Evolutionary conservation across 1,284 basidiomycete species (phyloP), one percentile per base, ranked within the genome.

Genomic region (Pseudozyma tsukubaensis): DNA sequence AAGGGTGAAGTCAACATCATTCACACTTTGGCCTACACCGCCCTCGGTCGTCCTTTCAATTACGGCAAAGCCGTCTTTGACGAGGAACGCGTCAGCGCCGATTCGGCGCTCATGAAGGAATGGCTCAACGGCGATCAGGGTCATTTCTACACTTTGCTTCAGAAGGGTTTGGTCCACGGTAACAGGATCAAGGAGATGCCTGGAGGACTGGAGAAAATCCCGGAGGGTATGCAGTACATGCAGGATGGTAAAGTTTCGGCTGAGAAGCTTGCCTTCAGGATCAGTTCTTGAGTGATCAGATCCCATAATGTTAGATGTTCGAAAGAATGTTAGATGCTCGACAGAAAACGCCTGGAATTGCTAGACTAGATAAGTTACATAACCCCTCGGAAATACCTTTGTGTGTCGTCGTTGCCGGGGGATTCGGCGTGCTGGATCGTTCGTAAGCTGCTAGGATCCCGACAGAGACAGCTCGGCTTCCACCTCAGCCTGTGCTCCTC

Each of bases 211-310:
- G 47, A 65, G 4, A 56, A 24, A 9, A 63, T 83, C 24, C 47
- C 60, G 1, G 69, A 76, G 19, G 82, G 79, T 18, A 59, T 83
- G 32, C 73, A 80, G 39, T 72, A 66, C 42, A 35, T 79, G 39
- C 75, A 80, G 59, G 63, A 77, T 2, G 75, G 75, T 34, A 73
- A 83, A 48, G 77, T 78, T 7, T 78, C 76, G 1, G 77, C 72
- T 7, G 77, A 83, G 57, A 83, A 83, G 68, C 64, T 83, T 16
- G 72, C 74, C 10, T 79, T 75, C 58, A 56, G 55, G 18, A 74
- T 74, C 65, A 68, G 61, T 60, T 65, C 62, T 12, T 62, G 34
- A 44, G 37, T n/a, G 16, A 21, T 13, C 42, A 16, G 42, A 13
- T 10, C 13, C 13, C 2, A 12, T 13, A 8, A 39, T 39, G 37